A percentile compares a stretch with the other conserved stretches of the same genome.
Conservation (phyloP, 192 early-diverging fungal genomes). For the Obelidium mucronatum region DNA sequence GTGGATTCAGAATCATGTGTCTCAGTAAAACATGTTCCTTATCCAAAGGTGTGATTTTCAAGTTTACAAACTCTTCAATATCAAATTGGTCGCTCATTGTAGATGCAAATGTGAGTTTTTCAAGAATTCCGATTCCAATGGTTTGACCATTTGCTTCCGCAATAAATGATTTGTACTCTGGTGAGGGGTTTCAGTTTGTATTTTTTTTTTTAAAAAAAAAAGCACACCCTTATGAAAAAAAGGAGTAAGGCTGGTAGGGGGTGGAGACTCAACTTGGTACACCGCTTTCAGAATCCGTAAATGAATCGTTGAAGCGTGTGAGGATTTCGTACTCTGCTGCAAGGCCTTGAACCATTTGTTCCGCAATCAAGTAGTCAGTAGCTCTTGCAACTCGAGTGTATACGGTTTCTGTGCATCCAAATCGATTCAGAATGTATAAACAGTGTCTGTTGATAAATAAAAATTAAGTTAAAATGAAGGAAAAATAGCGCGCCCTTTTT, state of each 20-base stretch:
- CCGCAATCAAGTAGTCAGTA: conserved; percentile 27
- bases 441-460: conserved; percentile 31
- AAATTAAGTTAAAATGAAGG: conserved; percentile 10
- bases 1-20: conserved; percentile 53
- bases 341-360: conserved; percentile 32
- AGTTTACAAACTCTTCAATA: conserved; percentile 50
- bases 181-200: not conserved
- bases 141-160: conserved; percentile 42
- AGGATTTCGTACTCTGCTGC: conserved; percentile 35
- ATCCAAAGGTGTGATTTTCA: conserved; percentile 26
- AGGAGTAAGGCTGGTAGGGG: not conserved
- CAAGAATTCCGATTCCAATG: conserved; percentile 43
- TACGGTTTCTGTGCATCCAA: conserved; percentile 36
- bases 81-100: conserved; percentile 58
- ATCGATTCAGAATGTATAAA: conserved; percentile 55
- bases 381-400: conserved; percentile 27
- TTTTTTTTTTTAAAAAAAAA: not conserved
- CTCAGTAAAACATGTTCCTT: conserved; percentile 37
- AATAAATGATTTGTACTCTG: conserved; percentile 41
- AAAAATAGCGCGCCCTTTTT: not conserved
- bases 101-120: conserved; percentile 34
- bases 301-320: conserved; percentile 23
- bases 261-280: conserved; percentile 6
- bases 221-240: no score
- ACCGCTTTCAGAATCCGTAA: conserved; percentile 33